Evolutionary conservation across 306 rosid genomes (phyloP), one percentile per base, ranked within the genome.

Genomic region (Dicorynia guianensis): DNA sequence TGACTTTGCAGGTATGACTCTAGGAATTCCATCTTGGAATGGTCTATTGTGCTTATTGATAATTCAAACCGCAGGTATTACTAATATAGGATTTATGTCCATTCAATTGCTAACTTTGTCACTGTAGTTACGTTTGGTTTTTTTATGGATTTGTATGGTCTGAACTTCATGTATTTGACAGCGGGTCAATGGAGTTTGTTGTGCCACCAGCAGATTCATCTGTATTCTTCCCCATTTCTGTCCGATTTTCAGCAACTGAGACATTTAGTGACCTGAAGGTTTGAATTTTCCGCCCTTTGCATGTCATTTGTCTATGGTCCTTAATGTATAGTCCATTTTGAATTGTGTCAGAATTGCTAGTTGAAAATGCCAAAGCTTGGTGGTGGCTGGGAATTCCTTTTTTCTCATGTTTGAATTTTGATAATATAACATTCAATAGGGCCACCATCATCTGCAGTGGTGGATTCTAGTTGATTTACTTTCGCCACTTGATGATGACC

Each of bases 211-310:
- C 92, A 13, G 97, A 95, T 77, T 82, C 98, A 74, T 92, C 97
- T 25, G 72, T 83, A 61, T 94, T 94, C 83, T 92, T 94, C 74
- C 97, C 97, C 63, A 92, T 94, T 76, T 92, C 97, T 63, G 94
- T 92, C 13, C 76, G 85, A 11, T 94, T 94, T 78, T 72, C 89
- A 69, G 96, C 97, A 30, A 66, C 96, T 13, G 89, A 78, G 44
- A 94, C 97, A 54, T 94, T 88, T 71, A 90, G 98, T 74, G 95
- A 94, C 74, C 81, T 94, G 53, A 94, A 94, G 98, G 98, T 91
- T 78, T 50, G 30, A 30, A 49, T 74, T 67, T 60, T 46, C 11
- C 17, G 8, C 20, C 25, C 14, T 65, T 11, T 47, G 65, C 56
- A 12, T 83, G 56, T 13, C 1, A 33, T 74, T 75, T 49, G 57